Evolutionary conservation across 805 yeast genomes (phyloP), one percentile per base, ranked within the genome.

Genomic region (Brettanomyces nanus): DNA sequence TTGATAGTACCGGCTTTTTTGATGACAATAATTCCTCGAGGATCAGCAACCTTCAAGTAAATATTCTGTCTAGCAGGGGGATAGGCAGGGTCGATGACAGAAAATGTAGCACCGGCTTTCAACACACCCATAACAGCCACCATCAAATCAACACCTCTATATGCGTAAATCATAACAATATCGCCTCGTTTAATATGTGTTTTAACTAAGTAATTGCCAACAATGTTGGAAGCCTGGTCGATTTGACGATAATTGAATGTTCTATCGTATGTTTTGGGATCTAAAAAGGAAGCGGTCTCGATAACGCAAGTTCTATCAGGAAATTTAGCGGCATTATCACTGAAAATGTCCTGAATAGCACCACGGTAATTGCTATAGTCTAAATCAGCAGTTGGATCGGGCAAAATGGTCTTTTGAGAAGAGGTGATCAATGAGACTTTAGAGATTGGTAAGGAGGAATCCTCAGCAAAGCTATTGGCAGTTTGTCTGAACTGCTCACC

Each of bases 31-130:
- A 92, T 71, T 46, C 95, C 98, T 49, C 66, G 75, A 25, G 99
- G 99, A 59, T 82, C 77, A 27, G 98, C 97, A 13, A 92, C 99
- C 34, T 84, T 77, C 40, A 92, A 69, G 59, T 92, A 92, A 44
- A 92, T 76, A 46, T 85, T 92, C 62, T 92, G 99, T 62, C 99
- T 77, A 7, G 95, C 95, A 14, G 98, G 96, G 31, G 99, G 99
- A 60, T 92, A 92, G 4, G 97, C 97, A 6, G 98, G 98, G 58
- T 92, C 99, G 46, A 92, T 94, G 18, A 92, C 99, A 7, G 97
- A 89, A 59, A 92, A 92, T 0, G 98, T 90, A 14, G 95, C 97
- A 50, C 99, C 99, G 1, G 98, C 97, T 65, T 92, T 92, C 58
- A 92, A 73, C 17, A 87, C 95, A 61, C 97, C 99, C 84, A 92